Percentiles rank a stretch among this genome's conserved stretches.
Conservation (phyloP, 371 early-diverging fungal species). For the Mucor lusitanicus region DNA sequence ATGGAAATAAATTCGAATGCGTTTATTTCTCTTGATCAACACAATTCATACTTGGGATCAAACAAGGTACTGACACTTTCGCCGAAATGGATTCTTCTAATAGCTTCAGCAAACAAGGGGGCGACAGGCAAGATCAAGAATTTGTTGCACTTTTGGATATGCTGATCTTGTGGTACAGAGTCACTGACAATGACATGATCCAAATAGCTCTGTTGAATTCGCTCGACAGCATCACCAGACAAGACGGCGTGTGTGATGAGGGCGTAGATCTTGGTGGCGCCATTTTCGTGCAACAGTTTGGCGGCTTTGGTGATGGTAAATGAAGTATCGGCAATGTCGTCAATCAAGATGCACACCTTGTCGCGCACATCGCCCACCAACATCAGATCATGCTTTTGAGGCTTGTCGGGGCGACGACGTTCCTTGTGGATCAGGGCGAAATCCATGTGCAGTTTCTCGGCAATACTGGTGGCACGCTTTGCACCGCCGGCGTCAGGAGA, state of each 20-base stretch:
- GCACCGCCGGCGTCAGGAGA: conserved; percentile 98
- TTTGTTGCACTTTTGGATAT: conserved; percentile 66
- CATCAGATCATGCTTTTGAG: conserved; percentile 71
- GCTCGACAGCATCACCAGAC: conserved; percentile 81
- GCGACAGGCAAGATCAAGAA: conserved; percentile 83
- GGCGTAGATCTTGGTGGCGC: conserved; percentile 87
- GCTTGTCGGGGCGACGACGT: conserved; percentile 53
- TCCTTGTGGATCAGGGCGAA: conserved; percentile 93
- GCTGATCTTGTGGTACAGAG: conserved; percentile 87
- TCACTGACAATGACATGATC: conserved; percentile 87
- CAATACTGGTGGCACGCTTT: conserved; percentile 88
- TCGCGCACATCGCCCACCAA: conserved; percentile 93
- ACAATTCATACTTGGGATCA: conserved; percentile 46
- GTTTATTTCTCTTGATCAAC: background rate
- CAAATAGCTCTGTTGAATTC: conserved; percentile 76
- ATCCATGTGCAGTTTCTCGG: conserved; percentile 81
- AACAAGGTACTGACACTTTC: conserved; percentile 91
- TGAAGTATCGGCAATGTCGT: conserved; percentile 96
- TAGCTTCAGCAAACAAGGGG: conserved; percentile 91
- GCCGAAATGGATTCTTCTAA: conserved; percentile 94
- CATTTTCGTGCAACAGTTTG: conserved; percentile 80
- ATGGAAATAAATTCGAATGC: no score
- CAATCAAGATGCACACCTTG: conserved; percentile 83
- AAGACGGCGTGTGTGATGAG: conserved; percentile 90
- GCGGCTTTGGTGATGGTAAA: conserved; percentile 91